Conservation (phyloP, 306 rosid genomes). For the Vigna reflexopilosa region DNA sequence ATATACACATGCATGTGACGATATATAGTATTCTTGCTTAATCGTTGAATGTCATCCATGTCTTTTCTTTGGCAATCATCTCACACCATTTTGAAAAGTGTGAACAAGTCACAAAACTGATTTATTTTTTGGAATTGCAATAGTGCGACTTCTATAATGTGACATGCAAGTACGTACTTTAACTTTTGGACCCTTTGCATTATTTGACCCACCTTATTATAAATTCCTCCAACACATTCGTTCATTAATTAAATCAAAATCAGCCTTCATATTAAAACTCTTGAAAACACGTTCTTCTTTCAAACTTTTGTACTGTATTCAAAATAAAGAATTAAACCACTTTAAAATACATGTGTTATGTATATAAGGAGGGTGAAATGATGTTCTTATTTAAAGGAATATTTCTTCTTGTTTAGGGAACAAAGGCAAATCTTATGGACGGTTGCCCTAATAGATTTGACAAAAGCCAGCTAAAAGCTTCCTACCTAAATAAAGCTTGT, state of each 20-base stretch:
- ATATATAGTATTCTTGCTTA: constrained; percentile 36
- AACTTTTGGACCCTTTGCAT: constrained; percentile 42
- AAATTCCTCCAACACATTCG: not conserved
- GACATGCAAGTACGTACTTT: constrained; percentile 48
- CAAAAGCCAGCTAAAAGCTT: constrained; percentile 23
- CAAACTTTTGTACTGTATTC: not conserved
- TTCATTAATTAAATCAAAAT: not conserved
- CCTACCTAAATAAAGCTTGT: not conserved
- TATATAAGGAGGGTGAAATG: not conserved
- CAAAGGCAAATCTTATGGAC: constrained; percentile 30
- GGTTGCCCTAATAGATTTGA: constrained; percentile 10
- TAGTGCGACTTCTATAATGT: constrained; percentile 16
- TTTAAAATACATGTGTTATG: not conserved
- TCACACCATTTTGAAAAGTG: constrained; percentile 30
- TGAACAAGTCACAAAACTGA: constrained; percentile 13
- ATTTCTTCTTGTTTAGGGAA: constrained; percentile 16
- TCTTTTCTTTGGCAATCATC: constrained; percentile 41
- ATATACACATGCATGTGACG: constrained; percentile 31
- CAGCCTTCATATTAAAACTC: not conserved
- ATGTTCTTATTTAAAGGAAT: not conserved
- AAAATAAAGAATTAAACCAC: not conserved
- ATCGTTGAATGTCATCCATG: constrained; percentile 29
- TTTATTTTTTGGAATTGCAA: constrained; percentile 28
- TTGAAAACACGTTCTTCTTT: not conserved
- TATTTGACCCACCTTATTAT: constrained; percentile 21